Percentiles rank a stretch among this genome's conserved stretches.
Conservation (phyloP, 139 green algal genomes). For the Chlamydomonas applanata region DNA sequence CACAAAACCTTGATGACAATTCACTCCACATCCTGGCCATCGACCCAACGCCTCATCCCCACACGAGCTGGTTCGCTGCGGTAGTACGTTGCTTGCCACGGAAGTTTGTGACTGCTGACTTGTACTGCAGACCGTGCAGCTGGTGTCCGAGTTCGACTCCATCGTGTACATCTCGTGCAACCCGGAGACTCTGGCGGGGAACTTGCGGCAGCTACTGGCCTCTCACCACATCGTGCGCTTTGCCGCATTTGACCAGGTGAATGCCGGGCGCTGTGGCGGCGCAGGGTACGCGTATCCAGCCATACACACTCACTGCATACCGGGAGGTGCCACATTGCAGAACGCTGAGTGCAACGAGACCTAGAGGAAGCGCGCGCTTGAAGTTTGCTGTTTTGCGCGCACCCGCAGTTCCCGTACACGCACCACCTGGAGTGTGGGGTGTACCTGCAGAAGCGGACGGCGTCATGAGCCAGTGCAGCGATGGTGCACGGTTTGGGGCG, state of each 20-base stretch:
- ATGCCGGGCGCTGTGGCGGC: neutral
- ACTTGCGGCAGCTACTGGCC: slow-evolving; percentile 52
- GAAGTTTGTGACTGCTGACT: too few relatives aligned
- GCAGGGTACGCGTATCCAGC: neutral
- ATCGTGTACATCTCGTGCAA: slow-evolving; percentile 97
- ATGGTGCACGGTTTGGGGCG: too few relatives aligned
- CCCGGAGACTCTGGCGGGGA: slow-evolving; percentile 73
- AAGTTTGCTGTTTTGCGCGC: neutral
- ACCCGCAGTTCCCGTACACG: slow-evolving; percentile 89
- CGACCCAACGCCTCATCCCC: too few relatives aligned
- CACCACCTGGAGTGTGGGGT: slow-evolving; percentile 85
- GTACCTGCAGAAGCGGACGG: slow-evolving; percentile 45
- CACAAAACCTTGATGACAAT: too few relatives aligned
- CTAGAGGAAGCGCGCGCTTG: too few relatives aligned
- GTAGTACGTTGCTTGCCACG: too few relatives aligned
- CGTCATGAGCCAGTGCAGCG: too few relatives aligned
- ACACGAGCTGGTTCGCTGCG: too few relatives aligned
- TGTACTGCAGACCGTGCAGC: slow-evolving; percentile 25
- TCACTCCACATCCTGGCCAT: too few relatives aligned
- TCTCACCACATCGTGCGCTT: slow-evolving; percentile 70
- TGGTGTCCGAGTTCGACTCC: slow-evolving; percentile 62
- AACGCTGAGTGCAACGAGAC: too few relatives aligned
- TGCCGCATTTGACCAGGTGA: slow-evolving; percentile 81
- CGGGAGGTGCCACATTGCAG: too few relatives aligned
- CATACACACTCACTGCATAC: neutral